Percentiles rank a stretch among this genome's conserved stretches.
Conservation (phyloP, 768 basidiomycete genomes). For the Panaeolus papilionaceus region DNA sequence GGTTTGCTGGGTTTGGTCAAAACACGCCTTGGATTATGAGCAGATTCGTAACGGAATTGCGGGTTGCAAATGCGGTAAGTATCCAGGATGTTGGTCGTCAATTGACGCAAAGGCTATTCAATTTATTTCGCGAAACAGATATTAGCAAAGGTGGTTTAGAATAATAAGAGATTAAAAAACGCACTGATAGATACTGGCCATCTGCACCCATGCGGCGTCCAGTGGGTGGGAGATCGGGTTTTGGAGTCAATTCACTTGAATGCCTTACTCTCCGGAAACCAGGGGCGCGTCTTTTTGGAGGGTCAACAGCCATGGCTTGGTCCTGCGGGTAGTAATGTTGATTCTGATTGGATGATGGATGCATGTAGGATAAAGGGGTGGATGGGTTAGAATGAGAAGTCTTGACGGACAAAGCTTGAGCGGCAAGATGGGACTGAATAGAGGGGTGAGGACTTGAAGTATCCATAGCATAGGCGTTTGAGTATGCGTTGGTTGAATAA, state of each 20-base stretch:
- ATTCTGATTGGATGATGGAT: constrained; percentile 53
- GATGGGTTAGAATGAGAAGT: constrained; percentile 71
- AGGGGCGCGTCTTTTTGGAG: constrained; percentile 67
- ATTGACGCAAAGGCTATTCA: constrained; percentile 59
- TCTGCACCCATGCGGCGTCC: constrained; percentile 81
- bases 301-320: constrained; percentile 78
- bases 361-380: constrained; percentile 74
- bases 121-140: constrained; percentile 21
- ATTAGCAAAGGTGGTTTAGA: constrained; percentile 2
- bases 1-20: constrained; percentile 98
- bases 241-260: constrained; percentile 78
- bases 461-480: constrained; percentile 66
- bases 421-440: constrained; percentile 54
- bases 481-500: constrained; percentile 45
- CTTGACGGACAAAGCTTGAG: constrained; percentile 55
- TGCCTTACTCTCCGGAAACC: constrained; percentile 85
- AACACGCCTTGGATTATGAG: constrained; percentile 94
- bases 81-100: constrained; percentile 88
- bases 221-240: constrained; percentile 62
- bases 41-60: constrained; percentile 91
- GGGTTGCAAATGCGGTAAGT: constrained; percentile 97
- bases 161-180: constrained; percentile 36
- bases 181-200: constrained; percentile 82
- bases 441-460: constrained; percentile 68
- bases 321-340: constrained; percentile 67